phyloP scores from a whole-genome alignment of 2,329 filamentous ascomycete genomes.

The Aspergillus terreus region DNA sequence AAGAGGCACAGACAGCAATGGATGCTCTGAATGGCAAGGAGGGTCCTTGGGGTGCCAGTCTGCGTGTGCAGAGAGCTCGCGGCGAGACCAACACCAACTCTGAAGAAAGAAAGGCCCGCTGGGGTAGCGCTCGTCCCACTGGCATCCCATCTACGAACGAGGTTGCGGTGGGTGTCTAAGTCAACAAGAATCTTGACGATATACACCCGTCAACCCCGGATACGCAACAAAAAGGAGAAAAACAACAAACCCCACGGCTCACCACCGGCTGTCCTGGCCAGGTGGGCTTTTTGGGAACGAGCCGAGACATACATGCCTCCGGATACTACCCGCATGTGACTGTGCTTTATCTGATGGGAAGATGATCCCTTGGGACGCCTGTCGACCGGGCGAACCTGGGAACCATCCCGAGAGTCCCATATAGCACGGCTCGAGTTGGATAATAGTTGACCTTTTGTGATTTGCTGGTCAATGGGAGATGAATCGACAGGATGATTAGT shows the following conservation, averaged over 20 bases:
- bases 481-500: neutral
- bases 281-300: too few species aligned
- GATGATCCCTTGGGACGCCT: too few species aligned
- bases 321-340: too few species aligned
- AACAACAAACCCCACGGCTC: neutral
- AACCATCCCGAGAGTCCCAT: too few species aligned
- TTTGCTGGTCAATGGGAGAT: neutral
- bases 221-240: neutral
- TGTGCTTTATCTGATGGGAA: too few species aligned
- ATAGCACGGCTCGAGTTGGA: neutral
- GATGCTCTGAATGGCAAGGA: constrained; percentile 39
- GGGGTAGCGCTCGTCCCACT: constrained; percentile 13
- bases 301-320: too few species aligned
- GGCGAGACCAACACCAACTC: constrained; percentile 31
- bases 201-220: neutral
- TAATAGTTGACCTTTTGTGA: neutral
- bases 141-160: constrained; percentile 4
- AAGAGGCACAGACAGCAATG: constrained; percentile 54
- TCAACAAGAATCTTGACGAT: neutral
- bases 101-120: constrained; percentile 23
- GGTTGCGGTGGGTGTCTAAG: constrained; percentile 5
- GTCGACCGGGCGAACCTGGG: too few species aligned
- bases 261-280: too few species aligned
- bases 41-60: constrained; percentile 37
- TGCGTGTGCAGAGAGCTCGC: constrained; percentile 39